Percentiles rank a stretch among this genome's conserved stretches.
phyloP scores from a whole-genome alignment of 805 yeast species.

The Grigorovia yakushimaensis region DNA sequence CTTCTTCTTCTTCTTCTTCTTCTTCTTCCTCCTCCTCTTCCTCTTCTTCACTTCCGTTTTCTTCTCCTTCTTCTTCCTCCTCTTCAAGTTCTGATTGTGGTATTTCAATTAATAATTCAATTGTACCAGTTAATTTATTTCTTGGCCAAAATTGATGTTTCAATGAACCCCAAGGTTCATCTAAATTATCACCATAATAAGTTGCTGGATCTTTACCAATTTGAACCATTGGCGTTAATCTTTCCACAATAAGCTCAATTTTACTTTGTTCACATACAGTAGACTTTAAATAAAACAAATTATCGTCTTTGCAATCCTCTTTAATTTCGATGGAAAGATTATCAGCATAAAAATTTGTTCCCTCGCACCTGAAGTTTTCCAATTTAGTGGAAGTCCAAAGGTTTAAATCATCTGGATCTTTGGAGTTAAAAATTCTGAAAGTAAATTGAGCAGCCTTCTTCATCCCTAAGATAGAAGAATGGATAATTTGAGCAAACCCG shows the following conservation, averaged over 20 bases:
- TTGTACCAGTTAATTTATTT: conserved; percentile 56
- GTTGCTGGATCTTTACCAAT: conserved; percentile 85
- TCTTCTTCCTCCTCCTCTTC: conserved; percentile 10
- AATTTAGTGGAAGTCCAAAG: conserved; percentile 90
- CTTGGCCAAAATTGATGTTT: conserved; percentile 97
- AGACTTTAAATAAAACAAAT: conserved; percentile 48
- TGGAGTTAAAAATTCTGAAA: conserved; percentile 53
- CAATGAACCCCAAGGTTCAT: conserved; percentile 95
- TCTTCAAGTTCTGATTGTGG: conserved; percentile 5
- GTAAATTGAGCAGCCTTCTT: conserved; percentile 92
- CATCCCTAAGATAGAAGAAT: conserved; percentile 81
- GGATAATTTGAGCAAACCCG: conserved; percentile 92
- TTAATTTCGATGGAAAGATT: conserved; percentile 52
- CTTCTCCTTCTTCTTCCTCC: conserved; percentile 10
- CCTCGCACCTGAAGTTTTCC: conserved; percentile 65
- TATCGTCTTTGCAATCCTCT: conserved; percentile 35
- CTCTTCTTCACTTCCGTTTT: conserved; percentile 14
- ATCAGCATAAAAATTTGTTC: conserved; percentile 73
- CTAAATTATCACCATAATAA: conserved; percentile 72
- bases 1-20: conserved; percentile 8
- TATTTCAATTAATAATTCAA: conserved; percentile 35
- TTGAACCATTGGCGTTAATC: conserved; percentile 70
- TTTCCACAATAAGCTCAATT: conserved; percentile 57
- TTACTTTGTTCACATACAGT: conserved; percentile 56
- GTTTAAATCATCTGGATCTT: conserved; percentile 18